Evolutionary conservation across 2,329 filamentous ascomycete species (phyloP).

Genomic region (Trichophaea hybrida): DNA sequence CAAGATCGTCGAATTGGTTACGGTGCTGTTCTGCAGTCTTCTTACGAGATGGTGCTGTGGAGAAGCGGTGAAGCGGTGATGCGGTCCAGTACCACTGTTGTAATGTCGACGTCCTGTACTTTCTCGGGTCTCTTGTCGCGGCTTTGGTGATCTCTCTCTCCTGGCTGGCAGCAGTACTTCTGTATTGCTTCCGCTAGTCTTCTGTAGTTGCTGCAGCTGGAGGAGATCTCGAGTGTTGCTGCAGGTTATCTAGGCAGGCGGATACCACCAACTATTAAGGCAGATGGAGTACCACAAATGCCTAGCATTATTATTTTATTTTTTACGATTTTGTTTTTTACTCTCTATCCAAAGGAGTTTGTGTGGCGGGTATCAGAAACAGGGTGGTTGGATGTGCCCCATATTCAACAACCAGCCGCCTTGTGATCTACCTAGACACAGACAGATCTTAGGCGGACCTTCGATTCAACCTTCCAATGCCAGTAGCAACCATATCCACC

Average conservation of each 20-base stretch:
- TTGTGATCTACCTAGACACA: neutral
- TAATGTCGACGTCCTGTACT: too few species aligned
- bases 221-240: too few species aligned
- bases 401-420: neutral
- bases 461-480: too few species aligned
- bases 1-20: neutral
- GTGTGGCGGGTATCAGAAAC: neutral
- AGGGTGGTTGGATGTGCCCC: neutral
- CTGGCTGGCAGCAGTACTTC: too few species aligned
- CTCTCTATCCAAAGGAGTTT: neutral
- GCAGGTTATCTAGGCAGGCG: too few species aligned
- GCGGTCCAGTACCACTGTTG: neutral
- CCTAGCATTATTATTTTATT: neutral
- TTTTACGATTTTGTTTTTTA: neutral
- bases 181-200: too few species aligned
- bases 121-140: too few species aligned
- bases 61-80: neutral
- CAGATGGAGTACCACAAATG: neutral
- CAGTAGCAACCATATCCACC: too few species aligned
- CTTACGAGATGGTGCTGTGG: neutral
- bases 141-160: too few species aligned
- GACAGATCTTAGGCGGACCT: too few species aligned
- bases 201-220: too few species aligned
- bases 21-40: neutral
- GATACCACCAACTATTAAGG: too few species aligned